Conservation (phyloP, 371 early-diverging fungal species). For the Mortierella sp. region DNA sequence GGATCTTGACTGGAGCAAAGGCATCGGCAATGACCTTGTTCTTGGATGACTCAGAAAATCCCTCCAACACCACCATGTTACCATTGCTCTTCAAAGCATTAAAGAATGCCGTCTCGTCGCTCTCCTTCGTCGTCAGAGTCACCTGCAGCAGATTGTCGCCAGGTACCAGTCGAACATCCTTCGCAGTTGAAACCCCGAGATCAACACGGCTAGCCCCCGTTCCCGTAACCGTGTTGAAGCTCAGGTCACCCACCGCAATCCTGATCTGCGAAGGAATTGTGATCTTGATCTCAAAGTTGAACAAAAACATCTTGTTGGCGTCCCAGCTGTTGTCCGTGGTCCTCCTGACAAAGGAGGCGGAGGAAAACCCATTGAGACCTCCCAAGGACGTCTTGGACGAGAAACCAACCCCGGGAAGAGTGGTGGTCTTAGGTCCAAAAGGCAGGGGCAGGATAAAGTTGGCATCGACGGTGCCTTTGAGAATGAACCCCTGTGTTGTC, state of each 20-base stretch:
- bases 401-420: background rate
- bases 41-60: background rate
- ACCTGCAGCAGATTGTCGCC: background rate
- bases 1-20: background rate
- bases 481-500: background rate
- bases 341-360: background rate
- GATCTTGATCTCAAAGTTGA: background rate
- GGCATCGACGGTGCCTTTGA: background rate
- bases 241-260: background rate
- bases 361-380: background rate
- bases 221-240: background rate
- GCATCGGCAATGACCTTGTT: background rate
- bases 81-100: background rate
- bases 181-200: background rate
- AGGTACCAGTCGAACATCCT: background rate
- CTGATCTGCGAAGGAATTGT: background rate
- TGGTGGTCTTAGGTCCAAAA: background rate
- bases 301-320: background rate
- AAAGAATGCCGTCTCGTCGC: background rate
- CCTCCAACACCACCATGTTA: background rate
- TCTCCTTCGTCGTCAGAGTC: background rate
- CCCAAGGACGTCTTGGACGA: background rate
- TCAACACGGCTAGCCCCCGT: background rate
- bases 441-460: background rate
- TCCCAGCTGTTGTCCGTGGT: background rate